Evolutionary conservation across 805 yeast species (phyloP).

Genomic region (Candida takata): DNA sequence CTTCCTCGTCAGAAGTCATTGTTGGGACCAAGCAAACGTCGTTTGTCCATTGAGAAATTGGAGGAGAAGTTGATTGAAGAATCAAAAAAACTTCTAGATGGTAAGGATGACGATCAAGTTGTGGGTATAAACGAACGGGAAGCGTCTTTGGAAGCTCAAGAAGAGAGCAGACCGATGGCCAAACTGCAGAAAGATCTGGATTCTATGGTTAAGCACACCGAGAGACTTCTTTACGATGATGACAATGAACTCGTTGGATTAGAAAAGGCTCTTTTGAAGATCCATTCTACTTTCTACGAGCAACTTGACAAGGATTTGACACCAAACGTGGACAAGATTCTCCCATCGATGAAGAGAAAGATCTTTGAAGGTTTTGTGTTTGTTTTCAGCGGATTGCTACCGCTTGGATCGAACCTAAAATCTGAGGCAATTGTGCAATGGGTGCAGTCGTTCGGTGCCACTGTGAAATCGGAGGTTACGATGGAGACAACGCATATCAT

Average conservation of each 20-base stretch:
- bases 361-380: conserved; percentile 66
- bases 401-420: conserved; percentile 66
- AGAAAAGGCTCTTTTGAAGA: conserved; percentile 50
- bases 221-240: conserved; percentile 59
- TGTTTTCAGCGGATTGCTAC: conserved; percentile 84
- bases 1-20: conserved; percentile 67
- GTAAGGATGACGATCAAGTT: conserved; percentile 26
- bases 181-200: conserved; percentile 72
- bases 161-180: conserved; percentile 77
- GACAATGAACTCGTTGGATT: conserved; percentile 69
- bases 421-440: conserved; percentile 85
- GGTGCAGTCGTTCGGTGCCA: conserved; percentile 90
- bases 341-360: conserved; percentile 64
- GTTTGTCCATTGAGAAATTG: conserved; percentile 49
- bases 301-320: conserved; percentile 32
- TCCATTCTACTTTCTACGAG: conserved; percentile 64
- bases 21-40: conserved; percentile 55
- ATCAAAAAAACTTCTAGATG: conserved; percentile 24
- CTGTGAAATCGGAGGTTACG: conserved; percentile 63
- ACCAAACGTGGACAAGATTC: conserved; percentile 63
- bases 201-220: conserved; percentile 15
- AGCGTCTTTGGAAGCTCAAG: conserved; percentile 70
- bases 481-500: conserved; percentile 82
- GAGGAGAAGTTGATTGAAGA: conserved; percentile 37
- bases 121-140: conserved; percentile 42